phyloP scores from a whole-genome alignment of 129 eudicot genomes.

The Deinandra increscens region DNA sequence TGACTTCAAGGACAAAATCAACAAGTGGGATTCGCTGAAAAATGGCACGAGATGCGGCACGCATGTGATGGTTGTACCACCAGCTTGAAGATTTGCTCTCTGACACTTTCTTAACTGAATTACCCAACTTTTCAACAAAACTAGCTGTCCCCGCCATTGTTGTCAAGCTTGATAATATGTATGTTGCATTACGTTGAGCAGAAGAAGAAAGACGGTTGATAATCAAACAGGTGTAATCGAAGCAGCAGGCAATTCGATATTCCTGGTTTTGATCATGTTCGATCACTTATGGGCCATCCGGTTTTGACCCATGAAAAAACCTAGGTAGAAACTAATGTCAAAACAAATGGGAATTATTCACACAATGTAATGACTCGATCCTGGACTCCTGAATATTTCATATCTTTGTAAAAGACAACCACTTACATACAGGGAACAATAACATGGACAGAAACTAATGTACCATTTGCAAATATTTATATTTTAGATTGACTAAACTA shows the following conservation, averaged over 20 bases:
- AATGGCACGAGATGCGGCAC: conserved; percentile 76
- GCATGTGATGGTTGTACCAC: conserved; percentile 99
- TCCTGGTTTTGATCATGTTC: too few relatives aligned
- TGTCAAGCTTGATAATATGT: not conserved
- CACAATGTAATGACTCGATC: conserved; percentile 1
- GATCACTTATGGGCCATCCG: too few relatives aligned
- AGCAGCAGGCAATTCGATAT: too few relatives aligned
- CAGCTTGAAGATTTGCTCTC: conserved; percentile 55
- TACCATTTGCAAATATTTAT: not conserved
- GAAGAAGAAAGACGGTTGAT: too few relatives aligned
- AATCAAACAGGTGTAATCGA: too few relatives aligned
- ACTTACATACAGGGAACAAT: conserved; percentile 5
- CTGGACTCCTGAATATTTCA: not conserved
- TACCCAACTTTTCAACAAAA: conserved; percentile 48
- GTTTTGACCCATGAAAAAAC: too few relatives aligned
- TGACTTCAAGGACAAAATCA: conserved; percentile 72
- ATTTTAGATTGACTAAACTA: not conserved
- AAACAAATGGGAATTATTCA: conserved; percentile 1
- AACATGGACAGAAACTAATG: not conserved
- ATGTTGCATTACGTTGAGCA: too few relatives aligned
- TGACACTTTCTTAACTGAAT: conserved; percentile 48
- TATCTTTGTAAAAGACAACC: not conserved
- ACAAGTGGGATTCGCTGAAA: conserved; percentile 61
- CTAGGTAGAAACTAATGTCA: too few relatives aligned
- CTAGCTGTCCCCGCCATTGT: conserved; percentile 37